Evolutionary conservation across 2,329 filamentous ascomycete genomes (phyloP), one percentile per base, ranked within the genome.

Genomic region (Aureobasidium sp.): DNA sequence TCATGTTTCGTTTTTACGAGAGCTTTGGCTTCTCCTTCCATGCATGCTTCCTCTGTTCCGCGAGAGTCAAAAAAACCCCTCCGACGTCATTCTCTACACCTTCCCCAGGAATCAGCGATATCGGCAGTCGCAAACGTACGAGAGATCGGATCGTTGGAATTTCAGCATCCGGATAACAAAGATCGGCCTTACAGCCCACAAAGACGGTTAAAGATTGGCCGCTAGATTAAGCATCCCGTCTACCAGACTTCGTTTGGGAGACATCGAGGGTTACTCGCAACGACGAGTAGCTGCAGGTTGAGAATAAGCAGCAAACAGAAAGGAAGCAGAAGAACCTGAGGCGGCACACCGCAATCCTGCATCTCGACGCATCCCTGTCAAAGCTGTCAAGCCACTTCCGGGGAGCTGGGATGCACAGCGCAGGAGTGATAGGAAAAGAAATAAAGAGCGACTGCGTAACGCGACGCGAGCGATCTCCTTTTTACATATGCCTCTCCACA

Each of bases 381-480:
- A 21, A 21, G 21, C 1, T 21, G 21, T 21, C 37, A 58, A 48
- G 42, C 54, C 42, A 47, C 41, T 5, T 10, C 42, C 54, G 32
- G 21, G 30, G 4, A 25, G 32, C 45, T 59, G 44, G 54, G 54
- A 58, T 21, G 57, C 44, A 27, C 5, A 32, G 32, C 21, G 44
- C 37, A 55, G 50, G 37, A 21, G 51, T 44, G 29, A 13, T 27
- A 36, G 30, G 29, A 50, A 34, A 59, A 59, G 11, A 59, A 50
- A 50, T 50, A 50, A 50, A 50, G 13, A 50, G n/a, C 10, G 39
- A 5, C 14, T 21, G 32, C 21, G 42, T 27, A 59, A 50, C 45
- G 57, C 57, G 45, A 50, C 57, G 45, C 57, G 41, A 55, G 51
- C 39, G 54, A 59, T 59, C 57, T 59, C 57, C 45, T n/a, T 49